These are phyloP conservation scores for Linum trigynum DNA, from an alignment of 345 rosid genomes.

Conservation along the genomic window DNA sequence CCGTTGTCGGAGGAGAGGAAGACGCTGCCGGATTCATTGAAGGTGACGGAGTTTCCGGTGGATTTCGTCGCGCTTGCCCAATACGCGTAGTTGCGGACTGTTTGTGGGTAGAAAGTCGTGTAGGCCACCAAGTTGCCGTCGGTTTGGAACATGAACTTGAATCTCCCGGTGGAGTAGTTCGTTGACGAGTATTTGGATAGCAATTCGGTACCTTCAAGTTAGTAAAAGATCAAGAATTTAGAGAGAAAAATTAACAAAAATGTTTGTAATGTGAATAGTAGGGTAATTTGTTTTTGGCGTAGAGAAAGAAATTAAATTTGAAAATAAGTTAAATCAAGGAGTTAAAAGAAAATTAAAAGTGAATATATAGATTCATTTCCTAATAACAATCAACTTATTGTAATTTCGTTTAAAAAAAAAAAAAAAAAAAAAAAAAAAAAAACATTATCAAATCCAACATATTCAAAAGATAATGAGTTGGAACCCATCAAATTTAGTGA, in stretches of 20 bases:
- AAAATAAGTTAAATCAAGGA: too few species aligned
- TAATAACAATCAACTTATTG: too few species aligned
- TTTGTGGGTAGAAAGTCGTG: slow-evolving; percentile 17
- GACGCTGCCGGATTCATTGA: slow-evolving; percentile 18
- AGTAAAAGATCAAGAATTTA: neutral
- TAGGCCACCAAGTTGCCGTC: slow-evolving; percentile 30
- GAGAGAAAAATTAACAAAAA: neutral
- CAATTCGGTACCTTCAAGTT: neutral
- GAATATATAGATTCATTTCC: too few species aligned
- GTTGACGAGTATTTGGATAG: slow-evolving; percentile 11
- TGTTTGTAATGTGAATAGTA: too few species aligned
- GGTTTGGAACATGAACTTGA: slow-evolving; percentile 15
- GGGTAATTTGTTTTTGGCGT: too few species aligned
- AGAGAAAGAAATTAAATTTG: too few species aligned
- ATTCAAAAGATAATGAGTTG: too few species aligned
- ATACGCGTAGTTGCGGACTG: neutral
- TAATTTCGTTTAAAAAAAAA: too few species aligned
- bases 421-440: too few species aligned
- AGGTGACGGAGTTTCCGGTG: slow-evolving; percentile 17
- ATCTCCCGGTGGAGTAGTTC: slow-evolving; percentile 35
- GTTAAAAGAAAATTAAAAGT: too few species aligned
- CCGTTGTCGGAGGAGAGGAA: neutral
- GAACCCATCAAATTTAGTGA: too few species aligned
- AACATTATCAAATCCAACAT: too few species aligned
- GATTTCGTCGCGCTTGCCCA: slow-evolving; percentile 11